These are phyloP conservation scores for Cladophialophora immunda DNA, from an alignment of 2,329 filamentous ascomycete genomes.

Conservation along the genomic window DNA sequence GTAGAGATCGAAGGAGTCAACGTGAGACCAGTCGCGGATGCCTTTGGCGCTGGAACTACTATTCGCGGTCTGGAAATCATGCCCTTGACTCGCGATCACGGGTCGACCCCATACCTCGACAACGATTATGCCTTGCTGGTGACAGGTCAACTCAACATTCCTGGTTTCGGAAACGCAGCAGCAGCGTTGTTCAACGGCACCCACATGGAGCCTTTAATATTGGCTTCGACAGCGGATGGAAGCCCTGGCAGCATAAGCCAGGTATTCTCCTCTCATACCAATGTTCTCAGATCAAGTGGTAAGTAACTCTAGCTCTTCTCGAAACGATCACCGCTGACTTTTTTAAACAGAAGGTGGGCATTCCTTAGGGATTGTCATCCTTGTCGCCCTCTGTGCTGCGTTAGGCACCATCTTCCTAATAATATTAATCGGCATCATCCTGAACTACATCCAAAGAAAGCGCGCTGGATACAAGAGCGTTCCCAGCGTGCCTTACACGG, in stretches of 20 bases:
- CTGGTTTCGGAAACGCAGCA: constrained; percentile 80
- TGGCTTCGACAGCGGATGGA: constrained; percentile 74
- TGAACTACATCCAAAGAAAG: constrained; percentile 57
- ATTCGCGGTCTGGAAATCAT: constrained; percentile 87
- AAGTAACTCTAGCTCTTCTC: constrained; percentile 49
- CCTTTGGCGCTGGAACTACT: constrained; percentile 70
- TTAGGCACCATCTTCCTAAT: constrained; percentile 59
- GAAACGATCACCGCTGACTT: constrained; percentile 14
- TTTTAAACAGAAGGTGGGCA: constrained; percentile 47
- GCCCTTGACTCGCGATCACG: constrained; percentile 73
- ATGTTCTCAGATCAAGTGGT: constrained; percentile 75
- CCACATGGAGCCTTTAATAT: constrained; percentile 76
- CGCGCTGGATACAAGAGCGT: constrained; percentile 57
- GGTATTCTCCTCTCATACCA: constrained; percentile 82
- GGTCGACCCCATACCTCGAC: constrained; percentile 68
- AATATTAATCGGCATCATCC: constrained; percentile 56
- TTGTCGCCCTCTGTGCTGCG: constrained; percentile 58
- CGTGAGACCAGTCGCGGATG: constrained; percentile 72
- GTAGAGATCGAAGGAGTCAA: constrained; percentile 80
- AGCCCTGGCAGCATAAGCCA: constrained; percentile 77
- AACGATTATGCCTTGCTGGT: constrained; percentile 78
- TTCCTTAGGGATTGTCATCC: constrained; percentile 56
- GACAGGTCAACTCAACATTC: constrained; percentile 81
- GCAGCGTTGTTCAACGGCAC: constrained; percentile 89
- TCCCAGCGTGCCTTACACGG: constrained; percentile 54